These are phyloP conservation scores for Lactifluus echinatus DNA, from an alignment of 768 basidiomycete species.

Conservation along the genomic window DNA sequence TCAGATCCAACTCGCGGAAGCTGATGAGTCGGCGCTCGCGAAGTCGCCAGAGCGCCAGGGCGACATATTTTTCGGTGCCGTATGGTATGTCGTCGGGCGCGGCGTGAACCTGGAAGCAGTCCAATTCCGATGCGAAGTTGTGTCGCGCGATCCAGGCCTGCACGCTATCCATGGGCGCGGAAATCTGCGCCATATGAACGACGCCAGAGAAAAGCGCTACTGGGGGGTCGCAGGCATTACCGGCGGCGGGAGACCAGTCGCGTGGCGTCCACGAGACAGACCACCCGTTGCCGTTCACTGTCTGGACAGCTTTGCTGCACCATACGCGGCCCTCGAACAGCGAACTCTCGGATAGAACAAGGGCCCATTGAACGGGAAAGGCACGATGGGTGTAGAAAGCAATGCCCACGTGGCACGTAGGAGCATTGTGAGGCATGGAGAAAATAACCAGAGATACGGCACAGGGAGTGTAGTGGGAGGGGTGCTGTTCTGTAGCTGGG, in stretches of 20 bases:
- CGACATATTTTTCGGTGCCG: background rate
- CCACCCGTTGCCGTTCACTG: conserved; percentile 8
- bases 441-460: background rate
- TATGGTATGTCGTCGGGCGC: background rate
- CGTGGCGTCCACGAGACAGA: background rate
- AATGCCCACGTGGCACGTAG: conserved; percentile 1
- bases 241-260: background rate
- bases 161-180: background rate
- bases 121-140: conserved; percentile 8
- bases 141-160: background rate
- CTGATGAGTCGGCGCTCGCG: background rate
- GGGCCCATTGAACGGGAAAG: conserved; percentile 4
- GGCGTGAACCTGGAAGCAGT: background rate
- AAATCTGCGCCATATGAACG: background rate
- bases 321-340: background rate
- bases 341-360: background rate
- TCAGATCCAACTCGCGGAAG: background rate
- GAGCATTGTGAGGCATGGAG: background rate
- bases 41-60: conserved; percentile 4
- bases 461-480: background rate
- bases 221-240: background rate
- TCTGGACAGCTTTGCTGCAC: conserved; percentile 2
- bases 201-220: background rate
- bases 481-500: too few relatives aligned
- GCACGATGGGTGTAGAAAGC: background rate